phyloP scores from a whole-genome alignment of 768 basidiomycete genomes.

The Suillus clintonianus region DNA sequence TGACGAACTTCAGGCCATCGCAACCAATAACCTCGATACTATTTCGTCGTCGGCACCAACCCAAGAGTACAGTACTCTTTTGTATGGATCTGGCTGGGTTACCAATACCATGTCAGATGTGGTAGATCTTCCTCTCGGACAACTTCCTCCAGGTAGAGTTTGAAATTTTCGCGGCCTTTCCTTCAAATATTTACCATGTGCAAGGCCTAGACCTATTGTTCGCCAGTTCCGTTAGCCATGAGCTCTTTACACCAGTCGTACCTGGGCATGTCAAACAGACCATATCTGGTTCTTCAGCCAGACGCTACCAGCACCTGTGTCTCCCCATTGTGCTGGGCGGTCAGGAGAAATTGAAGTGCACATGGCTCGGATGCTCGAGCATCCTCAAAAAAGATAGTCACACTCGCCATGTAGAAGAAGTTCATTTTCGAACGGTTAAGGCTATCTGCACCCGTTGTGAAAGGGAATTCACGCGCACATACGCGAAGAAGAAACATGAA shows the following conservation, averaged over 20 bases:
- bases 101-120: neutral
- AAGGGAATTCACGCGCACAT: neutral
- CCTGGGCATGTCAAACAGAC: neutral
- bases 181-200: neutral
- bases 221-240: neutral
- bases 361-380: neutral
- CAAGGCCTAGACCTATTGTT: neutral
- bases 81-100: neutral
- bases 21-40: no score
- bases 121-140: neutral
- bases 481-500: neutral
- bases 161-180: neutral
- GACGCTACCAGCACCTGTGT: neutral
- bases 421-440: neutral
- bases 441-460: neutral
- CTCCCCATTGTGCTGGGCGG: neutral
- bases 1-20: neutral
- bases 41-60: neutral
- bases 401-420: neutral
- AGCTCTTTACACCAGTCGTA: neutral
- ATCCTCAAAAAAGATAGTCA: neutral
- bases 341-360: neutral
- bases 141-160: neutral
- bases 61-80: neutral
- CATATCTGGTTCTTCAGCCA: neutral